phyloP scores from a whole-genome alignment of 2,329 filamentous ascomycete species.

The Trichoderma sp. region DNA sequence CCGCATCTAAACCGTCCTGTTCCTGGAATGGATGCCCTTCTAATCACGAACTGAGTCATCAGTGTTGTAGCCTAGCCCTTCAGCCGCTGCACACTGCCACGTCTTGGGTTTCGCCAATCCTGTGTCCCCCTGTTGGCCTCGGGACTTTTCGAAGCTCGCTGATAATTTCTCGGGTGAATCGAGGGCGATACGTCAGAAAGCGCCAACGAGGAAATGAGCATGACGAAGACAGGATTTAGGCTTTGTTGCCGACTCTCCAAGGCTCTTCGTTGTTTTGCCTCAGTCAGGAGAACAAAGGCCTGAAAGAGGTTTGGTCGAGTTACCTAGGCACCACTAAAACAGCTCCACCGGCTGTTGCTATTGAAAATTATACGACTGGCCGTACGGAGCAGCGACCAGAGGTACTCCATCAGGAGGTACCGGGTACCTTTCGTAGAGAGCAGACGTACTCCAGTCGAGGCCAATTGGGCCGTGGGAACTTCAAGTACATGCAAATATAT shows the following conservation, averaged over 20 bases:
- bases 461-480: not conserved
- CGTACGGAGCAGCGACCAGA: not conserved
- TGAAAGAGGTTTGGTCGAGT: slow-evolving; percentile 7
- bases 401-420: not conserved
- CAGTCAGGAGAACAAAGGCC: not conserved
- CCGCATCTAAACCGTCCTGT: not conserved
- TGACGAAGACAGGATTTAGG: slow-evolving; percentile 13
- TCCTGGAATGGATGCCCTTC: not conserved
- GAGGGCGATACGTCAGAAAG: not conserved
- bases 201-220: not conserved
- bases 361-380: not conserved
- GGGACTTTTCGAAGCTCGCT: not conserved
- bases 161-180: slow-evolving; percentile 12
- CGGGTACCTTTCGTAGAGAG: not conserved
- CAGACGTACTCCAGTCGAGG: not conserved
- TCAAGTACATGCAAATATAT: not conserved
- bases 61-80: slow-evolving; percentile 16
- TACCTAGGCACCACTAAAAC: not conserved
- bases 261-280: not conserved
- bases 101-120: slow-evolving; percentile 7
- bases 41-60: slow-evolving; percentile 15
- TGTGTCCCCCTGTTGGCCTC: not conserved
- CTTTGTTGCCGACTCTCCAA: not conserved
- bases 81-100: slow-evolving; percentile 19
- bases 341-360: slow-evolving; percentile 1